Base-by-base conservation (phyloP, 345 rosid species). In the Salix suchowensis region DNA sequence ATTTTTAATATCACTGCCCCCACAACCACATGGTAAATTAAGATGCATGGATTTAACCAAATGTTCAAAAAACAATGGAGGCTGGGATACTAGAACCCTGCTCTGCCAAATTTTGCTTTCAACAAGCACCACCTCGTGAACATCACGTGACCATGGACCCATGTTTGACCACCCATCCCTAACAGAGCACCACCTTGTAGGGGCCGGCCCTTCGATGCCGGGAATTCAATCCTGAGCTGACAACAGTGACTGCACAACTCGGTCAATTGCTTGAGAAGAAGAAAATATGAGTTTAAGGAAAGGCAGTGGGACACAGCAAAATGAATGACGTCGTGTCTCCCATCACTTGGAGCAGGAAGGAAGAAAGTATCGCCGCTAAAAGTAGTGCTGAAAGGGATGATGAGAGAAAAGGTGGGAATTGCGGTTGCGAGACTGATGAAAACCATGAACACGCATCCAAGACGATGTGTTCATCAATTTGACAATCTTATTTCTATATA, bases 131-230 rank as follows among this genome's bases (percentile, higher is more conserved):
- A 40, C 70, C 78, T 82, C 77, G 79, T 85, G 89, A 86, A 74
- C 52, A 74, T 79, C 88, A 83, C 74, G 85, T 86, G 88, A 81
- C 52, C 32, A 72, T 69, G 88, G 90, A 81, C 93, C 91, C 87
- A 86, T 77, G 6, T 65, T 55, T 77, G 78, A 81, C 81, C 79
- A 76, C 84, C 70, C 75, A 73, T 73, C 76, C 77, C 77, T 71
- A 69, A 72, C 73, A 78, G 80, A 58, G 68, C 52, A 58, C 71
- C 79, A 84, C 69, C 70, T 74, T 68, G 92, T 87, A 89, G 90
- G 97, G 94, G 89, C 87, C 88, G 80, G 76, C 82, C 87, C 67
- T 74, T 64, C 32, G 61, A 86, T 73, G 66, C 68, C 83, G 72
- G 55, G 14, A 72, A 74, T 71, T 71, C 34, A 67, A 72, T 68